These are phyloP conservation scores for Cucumis melo DNA, from an alignment of 306 rosid species.

Conservation along the genomic window DNA sequence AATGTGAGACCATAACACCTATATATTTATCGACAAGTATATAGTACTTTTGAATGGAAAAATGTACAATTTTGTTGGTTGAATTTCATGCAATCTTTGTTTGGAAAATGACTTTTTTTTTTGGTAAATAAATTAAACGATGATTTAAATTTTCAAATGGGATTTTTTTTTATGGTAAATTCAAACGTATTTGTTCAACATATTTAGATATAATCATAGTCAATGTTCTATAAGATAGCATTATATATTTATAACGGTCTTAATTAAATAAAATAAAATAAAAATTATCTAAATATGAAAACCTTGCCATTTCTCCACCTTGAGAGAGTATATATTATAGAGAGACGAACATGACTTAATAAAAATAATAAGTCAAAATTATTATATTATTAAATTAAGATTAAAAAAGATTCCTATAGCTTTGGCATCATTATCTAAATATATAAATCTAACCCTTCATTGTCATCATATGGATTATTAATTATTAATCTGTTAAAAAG, in stretches of 20 bases:
- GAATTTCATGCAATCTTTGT: no score
- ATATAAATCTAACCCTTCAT: neutral
- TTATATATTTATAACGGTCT: neutral
- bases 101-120: no score
- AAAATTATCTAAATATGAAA: neutral
- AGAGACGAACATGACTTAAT: neutral
- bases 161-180: no score
- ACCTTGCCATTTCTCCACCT: neutral
- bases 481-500: neutral
- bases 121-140: no score
- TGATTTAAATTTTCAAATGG: no score
- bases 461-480: neutral
- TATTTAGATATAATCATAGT: no score
- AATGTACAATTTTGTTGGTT: no score
- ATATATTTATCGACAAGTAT: no score
- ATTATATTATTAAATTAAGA: neutral
- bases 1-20: no score
- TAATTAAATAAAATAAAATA: neutral
- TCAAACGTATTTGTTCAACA: no score
- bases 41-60: no score
- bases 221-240: no score
- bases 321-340: neutral
- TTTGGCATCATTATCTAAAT: neutral
- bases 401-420: neutral
- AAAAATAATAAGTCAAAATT: neutral